A percentile compares a stretch with the other conserved stretches of the same genome.
Conservation (phyloP, 2,329 filamentous ascomycete species). For the Hymenoscyphus fructigenus region DNA sequence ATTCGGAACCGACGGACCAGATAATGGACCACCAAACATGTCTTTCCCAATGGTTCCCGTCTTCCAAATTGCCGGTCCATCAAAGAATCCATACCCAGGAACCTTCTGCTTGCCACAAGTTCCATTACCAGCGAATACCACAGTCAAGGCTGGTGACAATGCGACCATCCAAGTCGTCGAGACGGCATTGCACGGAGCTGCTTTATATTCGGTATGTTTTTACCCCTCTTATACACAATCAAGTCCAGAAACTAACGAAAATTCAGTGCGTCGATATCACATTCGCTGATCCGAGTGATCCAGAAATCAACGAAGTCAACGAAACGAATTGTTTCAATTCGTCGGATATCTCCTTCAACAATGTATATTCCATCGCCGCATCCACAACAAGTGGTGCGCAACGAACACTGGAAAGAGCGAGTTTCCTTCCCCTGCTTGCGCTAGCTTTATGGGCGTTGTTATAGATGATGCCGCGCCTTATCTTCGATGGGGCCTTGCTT, state of each 20-base stretch:
- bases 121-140: constrained; percentile 71
- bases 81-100: constrained; percentile 81
- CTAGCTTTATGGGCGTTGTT: constrained; percentile 17
- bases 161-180: constrained; percentile 90
- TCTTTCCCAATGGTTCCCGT: constrained; percentile 76
- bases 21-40: constrained; percentile 77
- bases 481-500: not conserved
- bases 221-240: not conserved
- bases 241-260: not conserved
- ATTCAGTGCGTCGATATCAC: constrained; percentile 88
- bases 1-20: constrained; percentile 66
- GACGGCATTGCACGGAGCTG: constrained; percentile 77
- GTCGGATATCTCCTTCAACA: constrained; percentile 33
- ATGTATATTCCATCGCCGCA: constrained; percentile 65
- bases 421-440: constrained; percentile 15
- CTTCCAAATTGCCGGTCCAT: constrained; percentile 81
- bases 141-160: constrained; percentile 76
- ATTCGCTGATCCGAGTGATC: constrained; percentile 75
- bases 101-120: constrained; percentile 89
- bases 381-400: constrained; percentile 12
- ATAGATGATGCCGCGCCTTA: not conserved
- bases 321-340: constrained; percentile 85
- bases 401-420: constrained; percentile 46
- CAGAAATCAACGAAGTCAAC: constrained; percentile 67
- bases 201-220: constrained; percentile 54